A percentile compares a stretch with the other conserved stretches of the same genome.
These are phyloP conservation scores for Botryotinia calthae DNA, from an alignment of 2,329 filamentous ascomycete genomes.

Conservation along the genomic window DNA sequence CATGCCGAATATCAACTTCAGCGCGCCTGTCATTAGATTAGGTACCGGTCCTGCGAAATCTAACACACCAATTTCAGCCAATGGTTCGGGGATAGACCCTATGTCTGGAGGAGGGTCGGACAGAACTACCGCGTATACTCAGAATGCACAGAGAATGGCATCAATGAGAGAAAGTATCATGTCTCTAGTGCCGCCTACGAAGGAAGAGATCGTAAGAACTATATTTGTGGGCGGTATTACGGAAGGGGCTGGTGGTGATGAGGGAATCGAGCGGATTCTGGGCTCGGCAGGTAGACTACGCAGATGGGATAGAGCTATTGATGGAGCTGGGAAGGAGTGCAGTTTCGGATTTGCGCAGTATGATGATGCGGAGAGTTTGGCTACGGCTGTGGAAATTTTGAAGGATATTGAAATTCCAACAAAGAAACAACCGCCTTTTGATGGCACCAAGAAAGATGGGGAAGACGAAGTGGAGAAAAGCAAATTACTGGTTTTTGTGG, in stretches of 20 bases:
- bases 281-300: conserved; percentile 73
- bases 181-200: conserved; percentile 75
- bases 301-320: conserved; percentile 80
- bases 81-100: conserved; percentile 44
- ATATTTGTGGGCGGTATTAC: conserved; percentile 88
- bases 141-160: conserved; percentile 64
- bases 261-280: conserved; percentile 75
- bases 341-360: conserved; percentile 96
- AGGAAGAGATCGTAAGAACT: conserved; percentile 87
- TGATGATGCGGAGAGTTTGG: conserved; percentile 84
- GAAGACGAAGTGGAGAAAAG: conserved; percentile 57
- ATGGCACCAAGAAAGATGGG: conserved; percentile 43
- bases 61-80: conserved; percentile 40
- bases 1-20: conserved; percentile 98
- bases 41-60: conserved; percentile 74
- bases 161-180: conserved; percentile 66
- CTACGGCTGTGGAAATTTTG: conserved; percentile 80
- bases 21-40: conserved; percentile 89
- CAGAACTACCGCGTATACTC: neutral
- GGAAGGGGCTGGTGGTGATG: conserved; percentile 72
- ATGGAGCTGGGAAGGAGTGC: conserved; percentile 72
- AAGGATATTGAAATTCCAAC: conserved; percentile 78
- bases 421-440: conserved; percentile 63
- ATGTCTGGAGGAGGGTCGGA: conserved; percentile 37
- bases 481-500: conserved; percentile 70